Evolutionary conservation across 495 filamentous ascomycete species (phyloP).

Genomic region (Penicillium bialowiezense): DNA sequence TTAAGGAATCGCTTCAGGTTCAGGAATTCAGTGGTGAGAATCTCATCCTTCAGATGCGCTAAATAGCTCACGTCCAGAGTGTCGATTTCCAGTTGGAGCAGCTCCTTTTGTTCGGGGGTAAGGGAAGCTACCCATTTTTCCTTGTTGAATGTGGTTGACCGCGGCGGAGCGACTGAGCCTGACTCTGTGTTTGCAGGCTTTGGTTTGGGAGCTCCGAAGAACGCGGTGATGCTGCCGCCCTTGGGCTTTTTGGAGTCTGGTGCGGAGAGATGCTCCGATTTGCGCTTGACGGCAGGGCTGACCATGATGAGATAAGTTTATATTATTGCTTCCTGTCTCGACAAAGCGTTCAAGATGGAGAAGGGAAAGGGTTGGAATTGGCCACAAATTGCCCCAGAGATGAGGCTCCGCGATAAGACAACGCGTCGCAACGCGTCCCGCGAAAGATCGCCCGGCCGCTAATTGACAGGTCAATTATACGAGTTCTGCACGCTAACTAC

Average conservation of each 20-base stretch:
- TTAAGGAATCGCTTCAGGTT: slow-evolving; percentile 84
- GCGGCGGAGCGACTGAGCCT: slow-evolving; percentile 10
- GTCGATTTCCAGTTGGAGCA: slow-evolving; percentile 85
- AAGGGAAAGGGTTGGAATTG: background rate
- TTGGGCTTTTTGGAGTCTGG: slow-evolving; percentile 64
- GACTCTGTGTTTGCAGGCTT: slow-evolving; percentile 31
- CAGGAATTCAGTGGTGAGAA: slow-evolving; percentile 74
- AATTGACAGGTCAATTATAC: background rate
- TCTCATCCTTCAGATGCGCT: slow-evolving; percentile 76
- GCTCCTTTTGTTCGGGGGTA: slow-evolving; percentile 73
- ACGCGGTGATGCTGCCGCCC: slow-evolving; percentile 60
- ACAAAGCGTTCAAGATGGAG: background rate
- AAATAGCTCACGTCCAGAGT: slow-evolving; percentile 92
- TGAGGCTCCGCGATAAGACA: slow-evolving; percentile 3
- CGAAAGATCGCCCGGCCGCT: background rate
- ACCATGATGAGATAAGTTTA: slow-evolving; percentile 21
- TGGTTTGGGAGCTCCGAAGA: slow-evolving; percentile 57
- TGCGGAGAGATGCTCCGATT: slow-evolving; percentile 30
- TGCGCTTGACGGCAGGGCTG: slow-evolving; percentile 33
- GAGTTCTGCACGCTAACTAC: background rate
- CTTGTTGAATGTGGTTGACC: slow-evolving; percentile 72
- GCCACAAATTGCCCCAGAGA: background rate
- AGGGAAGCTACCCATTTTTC: slow-evolving; percentile 77
- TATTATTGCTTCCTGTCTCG: no score
- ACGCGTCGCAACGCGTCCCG: slow-evolving; percentile 20